Conservation (phyloP, 129 eudicot species). For the Flaveria robusta region DNA sequence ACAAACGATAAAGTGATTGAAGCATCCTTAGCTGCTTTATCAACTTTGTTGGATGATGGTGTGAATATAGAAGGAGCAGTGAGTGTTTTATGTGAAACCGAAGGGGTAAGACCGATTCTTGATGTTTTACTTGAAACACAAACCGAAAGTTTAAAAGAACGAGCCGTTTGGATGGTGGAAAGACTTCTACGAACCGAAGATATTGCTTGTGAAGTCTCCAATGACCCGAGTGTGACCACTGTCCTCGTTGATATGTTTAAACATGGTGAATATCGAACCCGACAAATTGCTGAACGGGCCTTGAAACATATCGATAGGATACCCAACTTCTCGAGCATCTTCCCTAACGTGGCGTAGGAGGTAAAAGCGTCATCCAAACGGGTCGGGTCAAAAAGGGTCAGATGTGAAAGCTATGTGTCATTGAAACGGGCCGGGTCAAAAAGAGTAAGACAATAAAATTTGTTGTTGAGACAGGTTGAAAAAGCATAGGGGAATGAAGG, state of each 20-base stretch:
- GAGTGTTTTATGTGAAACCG: slow-evolving; percentile 53
- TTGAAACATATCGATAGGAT: slow-evolving; percentile 76
- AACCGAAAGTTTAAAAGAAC: slow-evolving; percentile 56
- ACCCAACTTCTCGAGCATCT: slow-evolving; percentile 81
- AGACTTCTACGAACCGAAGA: slow-evolving; percentile 66
- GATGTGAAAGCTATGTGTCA: background rate
- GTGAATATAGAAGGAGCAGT: slow-evolving; percentile 76
- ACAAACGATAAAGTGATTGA: slow-evolving; percentile 75
- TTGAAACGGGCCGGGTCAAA: background rate
- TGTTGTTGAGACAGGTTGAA: background rate
- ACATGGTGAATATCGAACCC: slow-evolving; percentile 72
- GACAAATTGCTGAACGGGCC: slow-evolving; percentile 88
- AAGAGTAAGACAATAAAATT: background rate
- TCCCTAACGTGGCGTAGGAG: slow-evolving; percentile 47
- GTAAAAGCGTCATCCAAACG: background rate
- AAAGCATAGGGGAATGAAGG: background rate
- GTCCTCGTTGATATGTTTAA: slow-evolving; percentile 88
- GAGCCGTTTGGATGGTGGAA: slow-evolving; percentile 90
- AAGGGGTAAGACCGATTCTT: slow-evolving; percentile 70
- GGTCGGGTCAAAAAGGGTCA: background rate
- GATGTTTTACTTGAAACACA: slow-evolving; percentile 73
- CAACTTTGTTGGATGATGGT: slow-evolving; percentile 75
- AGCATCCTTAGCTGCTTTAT: slow-evolving; percentile 79
- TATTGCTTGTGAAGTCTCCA: slow-evolving; percentile 64
- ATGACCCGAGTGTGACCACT: slow-evolving; percentile 68